Base-by-base conservation (phyloP, 106 monocot species). In the Phalaenopsis equestris region DNA sequence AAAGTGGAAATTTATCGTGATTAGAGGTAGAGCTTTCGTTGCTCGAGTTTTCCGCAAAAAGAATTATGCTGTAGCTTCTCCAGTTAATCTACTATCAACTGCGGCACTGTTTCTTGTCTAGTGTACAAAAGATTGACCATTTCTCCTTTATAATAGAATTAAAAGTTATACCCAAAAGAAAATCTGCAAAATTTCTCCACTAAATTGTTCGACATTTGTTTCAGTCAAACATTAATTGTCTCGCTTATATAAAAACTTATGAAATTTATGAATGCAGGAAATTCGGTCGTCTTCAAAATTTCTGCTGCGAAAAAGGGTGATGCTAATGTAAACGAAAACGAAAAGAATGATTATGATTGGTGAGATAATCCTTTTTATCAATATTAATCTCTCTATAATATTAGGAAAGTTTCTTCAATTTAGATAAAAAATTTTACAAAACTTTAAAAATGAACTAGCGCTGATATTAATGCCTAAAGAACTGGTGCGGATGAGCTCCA, bases 271-370 rank as follows among this genome's bases (percentile, higher is more conserved):
- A 47, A 2, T 55, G 68, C 41, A 80, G 86, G 86, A 79, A 81
- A 64, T 41, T 45, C 72, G n/a, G 76, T 67, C 3, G 36, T 89
- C 8, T 89, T 82, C 86, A 89, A 80, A 78, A 58, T 84, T n/a
- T 80, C 84, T 38, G 72, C 89, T 17, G 84, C 42, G 43, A 86
- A 84, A 82, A 89, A 79, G 37, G 55, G 43, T 56, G 88, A 88
- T 21, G 81, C 79, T 70, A 56, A 81, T 30, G 56, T 72, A 0
- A 46, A 49, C 15, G 89, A 84, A 1, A 47, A 57, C 12, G 86
- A 82, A 42, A 86, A 89, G 75, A 84, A 89, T 41, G 89, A 89
- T 70, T 89, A 84, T 80, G 86, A 89, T 49, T 89, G 89, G 89
- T 89, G 83, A 76, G 18, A 11, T 16, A 76, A 10, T 21, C 9